Base-by-base conservation (phyloP, 306 rosid species). In the Echinosophora koreensis region DNA sequence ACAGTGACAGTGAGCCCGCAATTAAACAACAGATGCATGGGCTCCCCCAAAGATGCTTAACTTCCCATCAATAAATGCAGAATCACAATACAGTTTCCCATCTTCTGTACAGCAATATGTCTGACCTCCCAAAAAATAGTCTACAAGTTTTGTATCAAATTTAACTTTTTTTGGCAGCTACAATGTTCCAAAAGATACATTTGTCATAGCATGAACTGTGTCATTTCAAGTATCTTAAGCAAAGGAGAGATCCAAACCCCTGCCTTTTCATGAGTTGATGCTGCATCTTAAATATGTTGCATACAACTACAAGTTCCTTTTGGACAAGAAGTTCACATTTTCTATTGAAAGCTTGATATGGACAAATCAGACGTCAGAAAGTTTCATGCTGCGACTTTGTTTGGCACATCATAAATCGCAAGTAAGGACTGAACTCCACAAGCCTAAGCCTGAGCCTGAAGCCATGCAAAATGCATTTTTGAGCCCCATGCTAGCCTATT, bases 31-130 rank as follows among this genome's bases (percentile, higher is more conserved):
- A 82, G 59, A 80, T 55, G 81, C 57, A 73, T 52, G 77, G 83
- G 70, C 83, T 85, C 81, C 78, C 73, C 79, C n/a, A 85, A 44
- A 73, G 74, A 76, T 77, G 58, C 81, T 49, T 38, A 55, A 68
- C 69, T 69, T 82, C 62, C 66, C 78, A 64, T 78, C 58, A 62
- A 62, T 39, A 73, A 86, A 83, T 77, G 77, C 60, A 60, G 69
- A 69, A 51, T 82, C 80, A 61, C 51, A 64, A 51, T 39, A 79
- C 50, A 71, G 65, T 42, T 77, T 72, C 71, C 84, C 88, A 69
- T 82, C 80, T 80, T 85, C 90, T 87, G 84, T 87, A 89, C 89
- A 87, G 57, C 82, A 87, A 81, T 64, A 66, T 42, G 63, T 69
- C 88, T 41, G 73, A 80, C 62, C 66, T 69, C 84, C 80, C 67